phyloP scores from a whole-genome alignment of 768 basidiomycete species.

The Suillus hirtellus region DNA sequence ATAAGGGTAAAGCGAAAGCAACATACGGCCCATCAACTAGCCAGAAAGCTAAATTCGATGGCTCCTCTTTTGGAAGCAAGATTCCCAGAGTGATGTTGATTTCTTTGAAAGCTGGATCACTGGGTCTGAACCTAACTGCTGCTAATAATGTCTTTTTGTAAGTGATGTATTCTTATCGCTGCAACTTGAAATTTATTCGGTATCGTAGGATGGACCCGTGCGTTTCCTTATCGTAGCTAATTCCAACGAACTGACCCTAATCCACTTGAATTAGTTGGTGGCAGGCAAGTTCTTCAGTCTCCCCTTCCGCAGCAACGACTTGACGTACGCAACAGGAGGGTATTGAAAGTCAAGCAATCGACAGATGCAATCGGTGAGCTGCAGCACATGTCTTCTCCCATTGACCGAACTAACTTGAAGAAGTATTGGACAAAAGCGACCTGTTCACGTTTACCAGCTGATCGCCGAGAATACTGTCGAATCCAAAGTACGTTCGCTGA shows the following conservation, averaged over 20 bases:
- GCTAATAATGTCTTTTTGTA: slow-evolving; percentile 86
- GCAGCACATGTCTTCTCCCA: slow-evolving; percentile 1
- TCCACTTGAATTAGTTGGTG: slow-evolving; percentile 59
- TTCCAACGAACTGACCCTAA: slow-evolving; percentile 1
- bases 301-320: slow-evolving; percentile 11
- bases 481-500: slow-evolving; percentile 57
- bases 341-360: slow-evolving; percentile 83
- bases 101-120: slow-evolving; percentile 83
- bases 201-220: slow-evolving; percentile 76
- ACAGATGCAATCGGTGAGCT: slow-evolving; percentile 67
- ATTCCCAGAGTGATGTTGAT: slow-evolving; percentile 85
- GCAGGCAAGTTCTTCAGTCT: slow-evolving; percentile 46
- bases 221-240: slow-evolving; percentile 35
- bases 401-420: slow-evolving; percentile 11
- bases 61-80: slow-evolving; percentile 27
- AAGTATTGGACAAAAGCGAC: slow-evolving; percentile 79
- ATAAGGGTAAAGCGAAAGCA: slow-evolving; percentile 40
- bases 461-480: slow-evolving; percentile 91
- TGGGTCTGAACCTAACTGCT: slow-evolving; percentile 85
- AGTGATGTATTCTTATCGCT: slow-evolving; percentile 29
- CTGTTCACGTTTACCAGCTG: slow-evolving; percentile 85
- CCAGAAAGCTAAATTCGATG: slow-evolving; percentile 20
- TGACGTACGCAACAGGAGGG: slow-evolving; percentile 52
- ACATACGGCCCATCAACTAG: slow-evolving; percentile 17
- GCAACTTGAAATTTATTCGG: slow-evolving; percentile 12